Conservation (phyloP, 1,284 basidiomycete genomes). For the Heterobasidion annosum region DNA sequence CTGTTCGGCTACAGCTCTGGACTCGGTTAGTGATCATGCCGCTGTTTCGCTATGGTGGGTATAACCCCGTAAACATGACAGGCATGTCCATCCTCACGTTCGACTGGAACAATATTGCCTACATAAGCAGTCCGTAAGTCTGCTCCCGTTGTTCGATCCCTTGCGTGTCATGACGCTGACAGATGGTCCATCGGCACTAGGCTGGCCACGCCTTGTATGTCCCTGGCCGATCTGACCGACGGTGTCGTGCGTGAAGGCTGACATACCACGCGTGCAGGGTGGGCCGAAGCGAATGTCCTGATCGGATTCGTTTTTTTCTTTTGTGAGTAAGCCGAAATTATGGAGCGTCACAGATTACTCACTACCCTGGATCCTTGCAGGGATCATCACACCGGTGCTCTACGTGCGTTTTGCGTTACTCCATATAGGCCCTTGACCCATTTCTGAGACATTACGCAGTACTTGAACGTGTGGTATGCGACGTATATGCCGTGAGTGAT, state of each 20-base stretch:
- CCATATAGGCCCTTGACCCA: background rate
- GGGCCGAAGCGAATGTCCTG: slow-evolving; percentile 76
- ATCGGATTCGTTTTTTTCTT: slow-evolving; percentile 73
- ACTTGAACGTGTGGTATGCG: slow-evolving; percentile 55
- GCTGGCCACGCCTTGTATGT: slow-evolving; percentile 22
- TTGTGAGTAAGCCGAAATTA: slow-evolving; percentile 27
- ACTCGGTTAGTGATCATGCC: slow-evolving; percentile 19
- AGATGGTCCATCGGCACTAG: slow-evolving; percentile 6
- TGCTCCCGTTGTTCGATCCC: background rate
- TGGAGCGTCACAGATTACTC: background rate
- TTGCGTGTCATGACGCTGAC: background rate
- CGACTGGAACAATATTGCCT: slow-evolving; percentile 66
- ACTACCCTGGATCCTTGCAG: slow-evolving; percentile 8
- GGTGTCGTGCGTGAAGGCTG: background rate
- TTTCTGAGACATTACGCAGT: slow-evolving; percentile 17
- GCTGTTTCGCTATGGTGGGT: background rate
- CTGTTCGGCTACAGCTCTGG: slow-evolving; percentile 77
- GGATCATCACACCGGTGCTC: slow-evolving; percentile 63
- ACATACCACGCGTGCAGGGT: slow-evolving; percentile 25
- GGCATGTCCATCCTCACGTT: slow-evolving; percentile 53
- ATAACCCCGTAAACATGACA: slow-evolving; percentile 39
- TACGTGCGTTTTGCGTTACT: slow-evolving; percentile 25
- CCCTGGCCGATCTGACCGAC: background rate
- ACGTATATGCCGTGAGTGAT: slow-evolving; percentile 28
- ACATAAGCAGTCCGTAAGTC: slow-evolving; percentile 43